Conservation (phyloP, 176 grass and related monocot species). For the Stipa capillata region DNA sequence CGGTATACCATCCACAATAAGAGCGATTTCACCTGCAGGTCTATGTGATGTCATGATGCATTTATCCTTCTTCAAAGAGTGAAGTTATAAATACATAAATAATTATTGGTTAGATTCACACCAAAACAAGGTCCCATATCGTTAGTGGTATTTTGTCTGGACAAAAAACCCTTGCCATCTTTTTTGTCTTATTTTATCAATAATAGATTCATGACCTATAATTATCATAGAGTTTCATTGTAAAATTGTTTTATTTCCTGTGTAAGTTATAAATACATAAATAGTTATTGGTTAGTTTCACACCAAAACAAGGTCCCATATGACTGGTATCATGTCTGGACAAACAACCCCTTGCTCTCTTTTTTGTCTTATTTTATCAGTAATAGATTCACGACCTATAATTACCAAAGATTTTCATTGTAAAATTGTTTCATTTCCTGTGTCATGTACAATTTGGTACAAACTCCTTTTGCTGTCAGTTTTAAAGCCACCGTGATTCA, state of each 20-base stretch:
- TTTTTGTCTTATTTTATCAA: not conserved
- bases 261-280: constrained; percentile 4
- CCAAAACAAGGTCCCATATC: not conserved
- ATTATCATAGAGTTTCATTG: not conserved
- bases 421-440: not conserved
- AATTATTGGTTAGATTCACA: not conserved
- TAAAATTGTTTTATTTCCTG: not conserved
- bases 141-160: not conserved
- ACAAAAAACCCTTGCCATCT: not conserved
- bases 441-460: not conserved
- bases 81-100: not conserved
- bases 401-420: not conserved
- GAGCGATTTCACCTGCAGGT: constrained; percentile 73
- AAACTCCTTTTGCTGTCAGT: not conserved
- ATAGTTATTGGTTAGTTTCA: not conserved
- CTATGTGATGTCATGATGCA: constrained; percentile 19
- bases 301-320: not conserved
- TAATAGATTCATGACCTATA: not conserved
- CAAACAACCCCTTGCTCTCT: not conserved
- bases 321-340: not conserved
- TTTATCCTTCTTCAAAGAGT: constrained; percentile 16
- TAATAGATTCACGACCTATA: not conserved
- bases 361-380: not conserved
- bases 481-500: not conserved
- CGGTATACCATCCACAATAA: constrained; percentile 52